These are phyloP conservation scores for Chenopodium suecicum DNA, from an alignment of 148 eudicot genomes.

Conservation along the genomic window DNA sequence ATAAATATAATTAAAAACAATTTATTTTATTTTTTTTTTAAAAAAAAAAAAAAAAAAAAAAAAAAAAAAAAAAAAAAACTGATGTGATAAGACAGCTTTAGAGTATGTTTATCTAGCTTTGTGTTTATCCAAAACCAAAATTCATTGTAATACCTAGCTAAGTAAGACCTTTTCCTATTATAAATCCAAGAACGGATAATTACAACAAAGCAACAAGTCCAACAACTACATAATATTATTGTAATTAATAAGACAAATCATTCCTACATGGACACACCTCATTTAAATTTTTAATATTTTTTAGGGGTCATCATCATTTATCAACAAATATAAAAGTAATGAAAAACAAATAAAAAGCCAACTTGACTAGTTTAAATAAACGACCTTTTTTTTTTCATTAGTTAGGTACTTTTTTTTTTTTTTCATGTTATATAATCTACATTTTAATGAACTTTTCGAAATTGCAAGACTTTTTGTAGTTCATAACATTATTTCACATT, in stretches of 20 bases:
- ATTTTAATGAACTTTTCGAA: slow-evolving; percentile 18
- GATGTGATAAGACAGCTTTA: too few species aligned
- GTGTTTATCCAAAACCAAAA: too few species aligned
- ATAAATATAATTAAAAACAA: too few species aligned
- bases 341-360: slow-evolving; percentile 9
- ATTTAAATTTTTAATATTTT: neutral
- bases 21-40: too few species aligned
- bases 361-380: slow-evolving; percentile 7
- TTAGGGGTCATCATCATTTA: neutral
- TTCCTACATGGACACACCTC: slow-evolving; percentile 30
- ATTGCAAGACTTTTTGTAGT: slow-evolving; percentile 4
- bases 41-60: too few species aligned
- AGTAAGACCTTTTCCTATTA: slow-evolving; percentile 9
- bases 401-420: neutral
- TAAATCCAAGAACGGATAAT: slow-evolving; percentile 15
- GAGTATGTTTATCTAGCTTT: too few species aligned
- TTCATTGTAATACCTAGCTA: too few species aligned
- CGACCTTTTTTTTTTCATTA: slow-evolving; percentile 9
- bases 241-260: slow-evolving; percentile 15
- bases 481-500: slow-evolving; percentile 2
- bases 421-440: slow-evolving; percentile 14
- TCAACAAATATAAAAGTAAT: neutral
- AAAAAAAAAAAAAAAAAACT: too few species aligned
- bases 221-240: neutral
- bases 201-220: neutral